Evolutionary conservation across 257 asterid genomes (phyloP).

Genomic region (Scutellaria minor): DNA sequence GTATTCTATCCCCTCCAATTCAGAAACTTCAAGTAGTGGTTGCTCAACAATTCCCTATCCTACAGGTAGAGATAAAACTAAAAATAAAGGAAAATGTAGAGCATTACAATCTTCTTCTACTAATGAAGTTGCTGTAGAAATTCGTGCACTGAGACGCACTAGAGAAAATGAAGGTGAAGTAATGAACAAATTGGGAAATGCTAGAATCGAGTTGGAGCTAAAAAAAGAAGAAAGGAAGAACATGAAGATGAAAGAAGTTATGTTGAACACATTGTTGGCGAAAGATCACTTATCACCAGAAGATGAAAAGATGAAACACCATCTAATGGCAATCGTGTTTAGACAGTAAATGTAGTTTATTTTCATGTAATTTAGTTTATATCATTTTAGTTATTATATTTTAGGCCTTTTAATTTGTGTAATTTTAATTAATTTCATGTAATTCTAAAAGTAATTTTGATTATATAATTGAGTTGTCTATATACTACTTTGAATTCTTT

Average conservation of each 20-base stretch:
- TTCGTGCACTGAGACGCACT: not conserved
- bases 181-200: not conserved
- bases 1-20: not conserved
- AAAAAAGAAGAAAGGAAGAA: not conserved
- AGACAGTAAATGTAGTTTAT: not conserved
- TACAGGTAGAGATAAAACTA: not conserved
- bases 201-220: not conserved
- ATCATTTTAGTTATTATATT: no score
- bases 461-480: no score
- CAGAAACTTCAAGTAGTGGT: not conserved
- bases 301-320: not conserved
- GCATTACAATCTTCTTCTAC: not conserved
- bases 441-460: no score
- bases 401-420: no score
- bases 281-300: not conserved
- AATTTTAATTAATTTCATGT: no score
- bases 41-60: not conserved
- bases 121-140: not conserved
- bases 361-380: no score
- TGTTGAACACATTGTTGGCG: not conserved
- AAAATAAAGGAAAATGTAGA: not conserved
- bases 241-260: no score
- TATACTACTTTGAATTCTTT: no score
- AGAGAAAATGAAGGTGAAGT: not conserved
- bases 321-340: not conserved